Percentiles rank a stretch among this genome's conserved stretches.
Evolutionary conservation across 2,329 filamentous ascomycete genomes (phyloP).

Genomic region (Saccharata proteae): DNA sequence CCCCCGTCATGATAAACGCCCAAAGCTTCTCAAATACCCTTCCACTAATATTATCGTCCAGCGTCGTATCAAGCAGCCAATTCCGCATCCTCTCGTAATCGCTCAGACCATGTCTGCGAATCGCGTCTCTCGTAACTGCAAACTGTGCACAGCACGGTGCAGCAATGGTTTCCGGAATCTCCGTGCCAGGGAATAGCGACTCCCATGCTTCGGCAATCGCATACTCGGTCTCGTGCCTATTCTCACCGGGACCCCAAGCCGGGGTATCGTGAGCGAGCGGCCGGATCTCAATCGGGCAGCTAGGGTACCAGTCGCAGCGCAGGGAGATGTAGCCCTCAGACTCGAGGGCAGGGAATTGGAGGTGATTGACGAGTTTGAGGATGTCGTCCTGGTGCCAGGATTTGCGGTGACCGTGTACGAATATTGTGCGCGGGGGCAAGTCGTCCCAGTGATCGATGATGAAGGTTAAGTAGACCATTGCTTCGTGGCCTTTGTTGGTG

Average conservation of each 20-base stretch:
- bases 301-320: slow-evolving; percentile 11
- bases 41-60: slow-evolving; percentile 10
- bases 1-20: slow-evolving; percentile 9
- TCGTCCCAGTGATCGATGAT: slow-evolving; percentile 10
- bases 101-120: slow-evolving; percentile 1
- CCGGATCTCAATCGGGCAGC: slow-evolving; percentile 10
- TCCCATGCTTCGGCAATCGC: slow-evolving; percentile 9
- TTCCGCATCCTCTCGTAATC: slow-evolving; percentile 9
- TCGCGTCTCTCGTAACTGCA: slow-evolving; percentile 9
- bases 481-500: slow-evolving; percentile 12
- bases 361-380: slow-evolving; percentile 3
- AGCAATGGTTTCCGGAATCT: slow-evolving; percentile 9
- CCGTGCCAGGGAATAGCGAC: slow-evolving; percentile 3
- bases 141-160: slow-evolving; percentile 12
- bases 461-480: slow-evolving; percentile 11
- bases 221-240: slow-evolving; percentile 8
- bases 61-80: slow-evolving; percentile 8
- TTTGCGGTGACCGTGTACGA: slow-evolving; percentile 10
- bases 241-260: slow-evolving; percentile 9
- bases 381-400: slow-evolving; percentile 11
- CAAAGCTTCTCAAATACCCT: slow-evolving; percentile 12
- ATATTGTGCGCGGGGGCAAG: slow-evolving; percentile 8
- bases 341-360: slow-evolving; percentile 7
- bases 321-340: slow-evolving; percentile 8
- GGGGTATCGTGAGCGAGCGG: slow-evolving; percentile 6